Conservation (phyloP, 306 rosid species). For the Malus domestica region ASM211411v1 NC_041797.1:8555001-8555500, state of each 20-base stretch:
- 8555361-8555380: slow-evolving; percentile 43
- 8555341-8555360: background rate
- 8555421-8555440: slow-evolving; percentile 50
- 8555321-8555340: background rate
- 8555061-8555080: slow-evolving; percentile 41
- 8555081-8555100: slow-evolving; percentile 43
- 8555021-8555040: slow-evolving; percentile 21
- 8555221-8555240: background rate
- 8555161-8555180: background rate
- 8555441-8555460: slow-evolving; percentile 43
- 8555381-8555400: slow-evolving; percentile 38
- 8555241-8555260: background rate
- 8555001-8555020: slow-evolving; percentile 57
- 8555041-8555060: slow-evolving; percentile 37
- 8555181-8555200: too few relatives aligned
- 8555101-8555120: background rate
- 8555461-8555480: slow-evolving; percentile 43
- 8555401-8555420: slow-evolving; percentile 41
- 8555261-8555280: background rate
- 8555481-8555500: slow-evolving; percentile 42
- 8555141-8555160: background rate
- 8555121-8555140: background rate
- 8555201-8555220: too few relatives aligned
- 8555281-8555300: background rate
- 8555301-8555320: background rate